Evolutionary conservation across 176 grass and related monocot genomes (phyloP), one percentile per base, ranked within the genome.

Genomic region (Poa pratensis): DNA sequence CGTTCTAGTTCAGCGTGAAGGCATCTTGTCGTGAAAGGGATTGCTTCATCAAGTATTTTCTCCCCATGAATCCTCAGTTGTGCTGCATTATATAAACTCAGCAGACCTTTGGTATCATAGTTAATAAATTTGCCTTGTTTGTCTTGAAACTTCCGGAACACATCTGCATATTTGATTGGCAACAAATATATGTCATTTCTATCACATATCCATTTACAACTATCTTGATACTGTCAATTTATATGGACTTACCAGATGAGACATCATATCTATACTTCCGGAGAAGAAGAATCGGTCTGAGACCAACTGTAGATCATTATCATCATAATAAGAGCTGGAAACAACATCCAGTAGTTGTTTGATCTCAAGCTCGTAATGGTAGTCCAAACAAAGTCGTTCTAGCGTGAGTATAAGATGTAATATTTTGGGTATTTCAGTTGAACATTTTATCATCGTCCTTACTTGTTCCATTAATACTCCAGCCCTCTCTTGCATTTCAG

Each of bases 11-110:
- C 60, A 28, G 22, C 13, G 12, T 15, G 60, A 28, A 63, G 60
- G 24, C 28, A 7, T 10, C 5, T 22, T 57, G 3, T 37, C 2
- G 18, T 8, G 51, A 77, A 77, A 20, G 51, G 7, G 11, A 77
- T 15, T 37, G 51, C 74, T 3, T 55, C 51, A 23, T 40, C 75
- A 14, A 77, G 32, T 77, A 77, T 6, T 22, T 16, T 7, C 19
- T 77, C 52, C 6, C 75, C 75, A 14, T 58, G 74, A 51, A 28
- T 77, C 20, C 75, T 37, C 6, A 78, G 5, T 27, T 81, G 66
- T 55, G 78, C 22, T 1, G 78, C 80, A 17, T 81, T 87, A 5
- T 87, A 81, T 46, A 87, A 87, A 58, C 69, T 87, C 34, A 87
- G 42, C 7, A 76, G 20, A 3, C 79, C 67, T 64, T 1, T 82